Evolutionary conservation across 2,329 filamentous ascomycete genomes (phyloP), one percentile per base, ranked within the genome.

Genomic region (Fusarium succisae): DNA sequence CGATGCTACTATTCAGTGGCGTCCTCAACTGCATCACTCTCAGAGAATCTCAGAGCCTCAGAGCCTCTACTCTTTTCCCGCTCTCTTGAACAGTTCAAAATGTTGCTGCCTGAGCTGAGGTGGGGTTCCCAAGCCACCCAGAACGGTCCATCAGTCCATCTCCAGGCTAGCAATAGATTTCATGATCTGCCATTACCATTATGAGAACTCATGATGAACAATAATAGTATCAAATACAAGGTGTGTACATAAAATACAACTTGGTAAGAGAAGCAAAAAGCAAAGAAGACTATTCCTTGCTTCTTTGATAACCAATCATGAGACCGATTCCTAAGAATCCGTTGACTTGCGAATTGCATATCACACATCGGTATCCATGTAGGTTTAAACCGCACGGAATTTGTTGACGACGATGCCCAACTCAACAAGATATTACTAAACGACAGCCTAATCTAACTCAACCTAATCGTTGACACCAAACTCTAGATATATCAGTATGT

Each of bases 101-200:
- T 69, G 45, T 64, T 77, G 76, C 71, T 77, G 76, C 76, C 76
- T 77, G 51, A 64, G 63, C 30, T 58, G 37, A 14, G 53, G 47
- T 56, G 55, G 69, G 61, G 50, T 43, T 60, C 43, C 53, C 62
- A 76, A 65, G 63, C 68, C 63, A 73, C 62, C 66, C 55, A 50
- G 43, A 66, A 66, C 61, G 43, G 51, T 22, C 50, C 41, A 67
- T 66, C 44, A 50, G 44, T 50, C 48, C 63, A 71, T 69, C 64
- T 41, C 55, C 56, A 43, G 68, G 66, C 61, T 71, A 73, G 62
- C 47, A 53, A 32, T 17, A 59, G 67, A 72, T 62, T 73, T 66
- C 72, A 74, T 74, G 72, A 74, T 74, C 68, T 56, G 55, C 58
- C 32, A 45, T 63, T 55, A 15, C 37, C 35, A 43, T 41, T 55